Percentiles rank a stretch among this genome's conserved stretches.
Evolutionary conservation across 345 rosid species (phyloP).

Genomic region (Limnanthes douglasii): DNA sequence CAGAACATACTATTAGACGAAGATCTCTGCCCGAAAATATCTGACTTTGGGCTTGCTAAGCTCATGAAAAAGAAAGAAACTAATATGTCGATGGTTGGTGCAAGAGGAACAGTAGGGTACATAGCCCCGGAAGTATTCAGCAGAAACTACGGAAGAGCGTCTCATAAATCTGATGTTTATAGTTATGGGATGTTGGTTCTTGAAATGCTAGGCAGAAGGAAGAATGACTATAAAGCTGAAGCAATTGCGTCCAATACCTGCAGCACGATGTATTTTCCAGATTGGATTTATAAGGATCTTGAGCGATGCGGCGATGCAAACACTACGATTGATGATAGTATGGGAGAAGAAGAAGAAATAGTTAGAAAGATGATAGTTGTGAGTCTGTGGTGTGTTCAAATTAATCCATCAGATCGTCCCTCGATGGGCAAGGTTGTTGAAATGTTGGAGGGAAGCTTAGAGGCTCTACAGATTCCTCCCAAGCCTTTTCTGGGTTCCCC

Average conservation of each 20-base stretch:
- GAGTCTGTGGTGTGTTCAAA: slow-evolving; percentile 25
- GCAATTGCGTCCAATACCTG: too few species aligned
- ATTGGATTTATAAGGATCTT: too few species aligned
- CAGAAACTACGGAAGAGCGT: slow-evolving; percentile 18
- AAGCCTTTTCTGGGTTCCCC: slow-evolving; percentile 11
- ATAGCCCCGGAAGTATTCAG: slow-evolving; percentile 23
- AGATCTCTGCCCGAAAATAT: slow-evolving; percentile 25
- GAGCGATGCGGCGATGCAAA: not conserved
- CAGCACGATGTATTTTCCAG: slow-evolving; percentile 11
- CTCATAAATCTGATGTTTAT: slow-evolving; percentile 24
- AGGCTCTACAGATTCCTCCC: slow-evolving; percentile 18
- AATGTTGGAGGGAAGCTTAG: slow-evolving; percentile 20
- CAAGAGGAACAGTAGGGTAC: slow-evolving; percentile 19
- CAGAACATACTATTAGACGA: slow-evolving; percentile 24
- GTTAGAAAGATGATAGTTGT: slow-evolving; percentile 12
- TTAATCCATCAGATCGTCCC: slow-evolving; percentile 13
- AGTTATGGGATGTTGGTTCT: slow-evolving; percentile 22
- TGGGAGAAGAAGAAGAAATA: slow-evolving; percentile 8
- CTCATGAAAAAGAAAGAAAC: slow-evolving; percentile 16
- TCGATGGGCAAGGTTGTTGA: slow-evolving; percentile 16
- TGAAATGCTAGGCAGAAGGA: slow-evolving; percentile 9
- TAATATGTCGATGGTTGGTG: slow-evolving; percentile 10
- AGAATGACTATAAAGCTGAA: slow-evolving; percentile 4
- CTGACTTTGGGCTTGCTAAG: slow-evolving; percentile 33
- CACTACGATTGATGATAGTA: not conserved